phyloP scores from a whole-genome alignment of 176 grass and related monocot species.

The Oryza meyeriana region DNA sequence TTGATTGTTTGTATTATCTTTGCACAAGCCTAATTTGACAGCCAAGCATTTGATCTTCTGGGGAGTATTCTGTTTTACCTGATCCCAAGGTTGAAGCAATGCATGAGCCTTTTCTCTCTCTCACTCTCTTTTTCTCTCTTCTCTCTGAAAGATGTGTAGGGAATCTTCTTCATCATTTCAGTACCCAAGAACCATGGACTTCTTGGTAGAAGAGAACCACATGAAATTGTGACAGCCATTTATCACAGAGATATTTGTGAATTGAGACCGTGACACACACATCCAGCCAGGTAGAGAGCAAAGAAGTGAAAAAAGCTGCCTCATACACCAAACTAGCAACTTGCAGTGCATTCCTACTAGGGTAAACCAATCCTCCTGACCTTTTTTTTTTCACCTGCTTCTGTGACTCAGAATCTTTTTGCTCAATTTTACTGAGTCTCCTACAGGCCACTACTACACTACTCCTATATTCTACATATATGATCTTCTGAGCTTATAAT shows the following conservation, averaged over 20 bases:
- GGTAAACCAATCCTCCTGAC: background rate
- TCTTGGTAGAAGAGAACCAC: slow-evolving; percentile 18
- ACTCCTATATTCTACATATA: background rate
- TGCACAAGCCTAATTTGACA: slow-evolving; percentile 18
- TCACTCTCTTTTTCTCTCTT: background rate
- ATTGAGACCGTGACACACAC: background rate
- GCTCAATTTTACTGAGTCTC: background rate
- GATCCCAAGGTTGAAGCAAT: slow-evolving; percentile 18
- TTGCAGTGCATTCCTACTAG: slow-evolving; percentile 31
- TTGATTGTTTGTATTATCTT: slow-evolving; percentile 20
- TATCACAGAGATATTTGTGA: background rate
- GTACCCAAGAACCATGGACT: slow-evolving; percentile 23
- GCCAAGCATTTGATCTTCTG: slow-evolving; percentile 17
- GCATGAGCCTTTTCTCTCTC: background rate
- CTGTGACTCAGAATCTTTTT: background rate
- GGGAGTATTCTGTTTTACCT: slow-evolving; percentile 18
- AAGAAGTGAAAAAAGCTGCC: slow-evolving; percentile 18
- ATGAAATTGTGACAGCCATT: slow-evolving; percentile 9
- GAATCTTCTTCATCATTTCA: slow-evolving; percentile 42
- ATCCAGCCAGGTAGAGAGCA: background rate
- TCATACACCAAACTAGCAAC: slow-evolving; percentile 21
- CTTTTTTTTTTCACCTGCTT: background rate
- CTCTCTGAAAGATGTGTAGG: background rate
- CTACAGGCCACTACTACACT: background rate
- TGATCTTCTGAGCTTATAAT: background rate